Evolutionary conservation across 2,329 filamentous ascomycete genomes (phyloP), one percentile per base, ranked within the genome.

Genomic region (Rosellinia necatrix): DNA sequence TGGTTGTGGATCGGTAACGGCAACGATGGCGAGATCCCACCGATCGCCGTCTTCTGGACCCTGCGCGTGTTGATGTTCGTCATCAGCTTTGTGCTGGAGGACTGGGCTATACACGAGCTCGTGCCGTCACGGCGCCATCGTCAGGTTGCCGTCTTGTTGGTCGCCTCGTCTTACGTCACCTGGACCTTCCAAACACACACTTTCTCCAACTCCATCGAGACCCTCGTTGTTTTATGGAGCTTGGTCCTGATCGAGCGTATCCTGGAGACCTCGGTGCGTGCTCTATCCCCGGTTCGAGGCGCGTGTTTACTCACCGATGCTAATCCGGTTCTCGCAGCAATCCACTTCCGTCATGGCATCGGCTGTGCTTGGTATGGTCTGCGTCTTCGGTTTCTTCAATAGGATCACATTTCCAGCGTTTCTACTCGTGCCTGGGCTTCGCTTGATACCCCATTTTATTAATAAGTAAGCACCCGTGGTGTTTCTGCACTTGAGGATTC

Each of bases 171-270:
- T 22, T 99, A 97, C 75, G 93, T 97, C 65, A 99, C 94, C 43
- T 99, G 94, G 93, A 97, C 93, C 40, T 96, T 93, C 76, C 94
- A 99, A 75, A 94, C 91, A 15, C 94, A 99, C 75, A 97, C 94
- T 10, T 97, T 99, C 73, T 97, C 93, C 61, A 99, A 99, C 75
- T 96, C 93, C 59, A 83, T 97, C 64, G 94, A 99, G 77, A 97
- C 94, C 2, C 78, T 99, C 65, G 82, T 93, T 47, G 92, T 99
- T 48, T 84, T 91, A 50, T 99, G 94, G 94, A 92, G 90, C 68
- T 76, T 99, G 72, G 92, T 97, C 43, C 76, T 99, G 72, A 92
- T 97, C 59, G 86, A 90, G 73, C 87, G 93, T 70, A 94, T 97
- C 64, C 80, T 89, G 41, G 86, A 88, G 63, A 85, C 88, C 68